phyloP scores from a whole-genome alignment of 2,329 filamentous ascomycete genomes.

The Fusarium musae region DNA sequence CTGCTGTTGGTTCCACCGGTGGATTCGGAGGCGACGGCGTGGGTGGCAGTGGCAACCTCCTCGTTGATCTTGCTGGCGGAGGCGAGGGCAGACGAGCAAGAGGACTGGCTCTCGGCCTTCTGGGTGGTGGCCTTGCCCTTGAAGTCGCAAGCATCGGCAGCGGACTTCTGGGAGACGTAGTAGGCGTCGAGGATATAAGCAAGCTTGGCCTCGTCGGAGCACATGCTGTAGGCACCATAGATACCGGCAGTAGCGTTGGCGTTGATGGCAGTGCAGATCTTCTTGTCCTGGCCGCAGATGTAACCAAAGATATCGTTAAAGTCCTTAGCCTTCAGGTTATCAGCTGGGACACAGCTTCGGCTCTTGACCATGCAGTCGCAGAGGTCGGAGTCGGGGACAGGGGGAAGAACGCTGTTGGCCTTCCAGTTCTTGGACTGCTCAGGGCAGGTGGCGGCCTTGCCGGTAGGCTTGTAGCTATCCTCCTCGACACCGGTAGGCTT shows the following conservation, averaged over 20 bases:
- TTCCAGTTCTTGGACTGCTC: slow-evolving; percentile 72
- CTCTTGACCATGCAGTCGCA: slow-evolving; percentile 88
- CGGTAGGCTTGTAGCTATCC: slow-evolving; percentile 77
- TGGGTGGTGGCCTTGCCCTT: slow-evolving; percentile 71
- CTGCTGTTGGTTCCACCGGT: slow-evolving; percentile 33
- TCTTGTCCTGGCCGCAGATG: slow-evolving; percentile 70
- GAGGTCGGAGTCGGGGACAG: slow-evolving; percentile 79
- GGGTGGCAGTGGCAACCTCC: slow-evolving; percentile 59
- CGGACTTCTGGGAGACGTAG: slow-evolving; percentile 67
- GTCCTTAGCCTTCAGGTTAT: slow-evolving; percentile 65
- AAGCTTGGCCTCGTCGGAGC: slow-evolving; percentile 75
- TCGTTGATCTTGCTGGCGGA: slow-evolving; percentile 70
- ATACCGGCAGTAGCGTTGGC: slow-evolving; percentile 73
- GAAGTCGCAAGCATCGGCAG: slow-evolving; percentile 74
- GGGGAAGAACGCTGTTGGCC: slow-evolving; percentile 75
- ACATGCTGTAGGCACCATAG: slow-evolving; percentile 85
- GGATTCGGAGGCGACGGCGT: slow-evolving; percentile 46
- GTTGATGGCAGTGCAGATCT: slow-evolving; percentile 74
- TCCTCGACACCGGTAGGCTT: slow-evolving; percentile 74
- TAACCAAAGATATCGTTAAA: slow-evolving; percentile 77
- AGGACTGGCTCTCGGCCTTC: slow-evolving; percentile 57
- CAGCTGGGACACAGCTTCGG: slow-evolving; percentile 75
- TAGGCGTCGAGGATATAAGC: slow-evolving; percentile 80
- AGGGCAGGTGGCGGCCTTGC: slow-evolving; percentile 79
- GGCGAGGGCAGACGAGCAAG: slow-evolving; percentile 69